Percentiles rank a stretch among this genome's conserved stretches.
These are phyloP conservation scores for Escovopsis sp. DNA, from an alignment of 2,329 filamentous ascomycete genomes.

Conservation along the genomic window DNA sequence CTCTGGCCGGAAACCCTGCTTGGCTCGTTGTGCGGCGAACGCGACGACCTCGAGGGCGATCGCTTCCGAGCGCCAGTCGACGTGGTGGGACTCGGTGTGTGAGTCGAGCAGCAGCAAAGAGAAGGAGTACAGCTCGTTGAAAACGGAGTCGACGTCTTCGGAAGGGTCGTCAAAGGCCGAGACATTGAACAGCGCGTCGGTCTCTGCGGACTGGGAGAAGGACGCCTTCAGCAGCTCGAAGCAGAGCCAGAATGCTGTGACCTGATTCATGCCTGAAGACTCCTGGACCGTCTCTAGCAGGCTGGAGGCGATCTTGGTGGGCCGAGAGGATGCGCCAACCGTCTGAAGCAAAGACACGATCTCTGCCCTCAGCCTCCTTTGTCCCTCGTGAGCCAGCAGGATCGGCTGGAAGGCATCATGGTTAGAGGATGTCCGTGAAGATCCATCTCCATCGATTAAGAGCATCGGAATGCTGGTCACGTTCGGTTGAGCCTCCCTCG, in stretches of 20 bases:
- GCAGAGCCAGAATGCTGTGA: slow-evolving; percentile 69
- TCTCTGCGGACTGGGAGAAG: slow-evolving; percentile 31
- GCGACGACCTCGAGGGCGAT: slow-evolving; percentile 70
- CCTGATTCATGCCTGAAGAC: slow-evolving; percentile 37
- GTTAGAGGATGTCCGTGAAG: slow-evolving; percentile 5
- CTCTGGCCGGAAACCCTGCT: slow-evolving; percentile 60
- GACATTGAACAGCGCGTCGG: slow-evolving; percentile 51
- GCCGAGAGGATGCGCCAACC: slow-evolving; percentile 41
- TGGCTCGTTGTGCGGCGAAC: slow-evolving; percentile 53
- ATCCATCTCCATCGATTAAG: slow-evolving; percentile 12
- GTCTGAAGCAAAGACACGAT: slow-evolving; percentile 42
- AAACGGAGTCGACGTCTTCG: slow-evolving; percentile 30
- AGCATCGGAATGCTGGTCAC: slow-evolving; percentile 12
- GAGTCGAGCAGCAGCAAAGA: slow-evolving; percentile 47
- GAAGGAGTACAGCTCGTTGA: slow-evolving; percentile 53
- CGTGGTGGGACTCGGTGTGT: slow-evolving; percentile 29
- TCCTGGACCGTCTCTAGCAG: slow-evolving; percentile 49
- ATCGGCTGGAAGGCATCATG: slow-evolving; percentile 39
- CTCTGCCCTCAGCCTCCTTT: slow-evolving; percentile 42
- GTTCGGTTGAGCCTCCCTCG: slow-evolving; percentile 7
- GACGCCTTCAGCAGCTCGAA: slow-evolving; percentile 53
- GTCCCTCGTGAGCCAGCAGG: slow-evolving; percentile 48
- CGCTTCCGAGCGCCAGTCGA: slow-evolving; percentile 60
- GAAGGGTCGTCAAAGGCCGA: slow-evolving; percentile 22
- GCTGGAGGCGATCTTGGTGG: slow-evolving; percentile 44